Evolutionary conservation across 208 protist species (phyloP).

Genomic region (Porcisia hertigi): DNA sequence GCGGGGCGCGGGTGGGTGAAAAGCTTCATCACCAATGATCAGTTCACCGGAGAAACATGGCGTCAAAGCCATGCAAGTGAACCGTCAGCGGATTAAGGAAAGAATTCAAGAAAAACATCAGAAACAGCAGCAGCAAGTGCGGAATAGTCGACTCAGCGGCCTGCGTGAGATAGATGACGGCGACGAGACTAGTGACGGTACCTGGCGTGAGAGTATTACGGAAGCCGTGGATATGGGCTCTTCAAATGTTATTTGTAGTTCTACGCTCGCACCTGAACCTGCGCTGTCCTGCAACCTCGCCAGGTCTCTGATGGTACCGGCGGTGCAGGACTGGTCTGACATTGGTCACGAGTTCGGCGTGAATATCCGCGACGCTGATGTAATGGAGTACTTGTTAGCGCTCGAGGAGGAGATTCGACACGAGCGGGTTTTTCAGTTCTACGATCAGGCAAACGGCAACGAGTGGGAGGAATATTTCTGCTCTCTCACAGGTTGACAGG

Average conservation of each 20-base stretch:
- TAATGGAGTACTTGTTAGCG: slow-evolving; percentile 62
- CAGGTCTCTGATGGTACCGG: slow-evolving; percentile 6
- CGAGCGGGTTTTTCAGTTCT: slow-evolving; percentile 63
- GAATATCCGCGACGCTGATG: slow-evolving; percentile 44
- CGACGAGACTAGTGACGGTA: background rate
- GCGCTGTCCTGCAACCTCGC: background rate
- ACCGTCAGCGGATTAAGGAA: slow-evolving; percentile 54
- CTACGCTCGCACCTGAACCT: background rate
- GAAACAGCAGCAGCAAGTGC: slow-evolving; percentile 20
- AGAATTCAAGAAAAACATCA: slow-evolving; percentile 57
- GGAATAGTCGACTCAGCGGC: slow-evolving; percentile 24
- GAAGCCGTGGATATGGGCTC: background rate
- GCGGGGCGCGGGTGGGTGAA: too few relatives aligned
- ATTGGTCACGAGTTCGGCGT: slow-evolving; percentile 63
- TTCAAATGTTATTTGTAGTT: background rate
- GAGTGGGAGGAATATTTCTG: slow-evolving; percentile 80
- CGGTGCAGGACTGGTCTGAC: slow-evolving; percentile 42
- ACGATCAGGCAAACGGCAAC: slow-evolving; percentile 52
- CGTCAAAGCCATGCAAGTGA: slow-evolving; percentile 56
- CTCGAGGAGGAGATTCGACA: slow-evolving; percentile 83
- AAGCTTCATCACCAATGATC: background rate
- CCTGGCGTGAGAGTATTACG: background rate
- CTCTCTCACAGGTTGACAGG: slow-evolving; percentile 31
- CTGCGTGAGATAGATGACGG: slow-evolving; percentile 16
- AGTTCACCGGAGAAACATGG: slow-evolving; percentile 16